These are phyloP conservation scores for Alternaria viburni DNA, from an alignment of 2,329 filamentous ascomycete genomes.

Conservation along the genomic window DNA sequence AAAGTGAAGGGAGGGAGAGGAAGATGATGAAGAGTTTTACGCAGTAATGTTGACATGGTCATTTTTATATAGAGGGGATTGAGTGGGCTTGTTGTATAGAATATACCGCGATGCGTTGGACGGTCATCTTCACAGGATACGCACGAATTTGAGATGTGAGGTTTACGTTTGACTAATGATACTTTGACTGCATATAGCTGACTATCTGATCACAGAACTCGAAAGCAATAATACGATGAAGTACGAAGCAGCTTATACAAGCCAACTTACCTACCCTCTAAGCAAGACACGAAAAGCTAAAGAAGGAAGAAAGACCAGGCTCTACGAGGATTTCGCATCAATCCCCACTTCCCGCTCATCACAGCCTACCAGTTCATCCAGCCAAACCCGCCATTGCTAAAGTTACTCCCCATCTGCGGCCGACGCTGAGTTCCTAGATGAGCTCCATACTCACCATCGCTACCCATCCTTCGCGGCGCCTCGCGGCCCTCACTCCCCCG, in stretches of 20 bases:
- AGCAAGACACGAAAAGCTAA: not conserved
- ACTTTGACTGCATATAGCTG: not conserved
- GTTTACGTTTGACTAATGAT: not conserved
- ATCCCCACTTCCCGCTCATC: not conserved
- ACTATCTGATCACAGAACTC: not conserved
- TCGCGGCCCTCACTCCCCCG: not conserved
- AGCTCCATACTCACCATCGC: not conserved
- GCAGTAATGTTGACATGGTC: not conserved
- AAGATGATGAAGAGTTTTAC: conserved; percentile 1
- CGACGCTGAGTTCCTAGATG: not conserved
- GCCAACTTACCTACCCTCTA: not conserved
- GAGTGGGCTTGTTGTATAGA: not conserved
- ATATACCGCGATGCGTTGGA: not conserved
- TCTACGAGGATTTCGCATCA: not conserved
- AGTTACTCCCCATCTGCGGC: not conserved
- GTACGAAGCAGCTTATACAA: not conserved
- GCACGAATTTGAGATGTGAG: not conserved
- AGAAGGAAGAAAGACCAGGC: not conserved
- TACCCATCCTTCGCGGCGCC: not conserved
- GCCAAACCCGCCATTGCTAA: not conserved
- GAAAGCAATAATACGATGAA: not conserved
- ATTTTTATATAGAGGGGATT: not conserved
- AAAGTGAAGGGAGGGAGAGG: not conserved
- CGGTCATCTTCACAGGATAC: not conserved
- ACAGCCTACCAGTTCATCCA: not conserved